phyloP scores from a whole-genome alignment of 2,329 filamentous ascomycete species.

The Cytospora schulzeri region DNA sequence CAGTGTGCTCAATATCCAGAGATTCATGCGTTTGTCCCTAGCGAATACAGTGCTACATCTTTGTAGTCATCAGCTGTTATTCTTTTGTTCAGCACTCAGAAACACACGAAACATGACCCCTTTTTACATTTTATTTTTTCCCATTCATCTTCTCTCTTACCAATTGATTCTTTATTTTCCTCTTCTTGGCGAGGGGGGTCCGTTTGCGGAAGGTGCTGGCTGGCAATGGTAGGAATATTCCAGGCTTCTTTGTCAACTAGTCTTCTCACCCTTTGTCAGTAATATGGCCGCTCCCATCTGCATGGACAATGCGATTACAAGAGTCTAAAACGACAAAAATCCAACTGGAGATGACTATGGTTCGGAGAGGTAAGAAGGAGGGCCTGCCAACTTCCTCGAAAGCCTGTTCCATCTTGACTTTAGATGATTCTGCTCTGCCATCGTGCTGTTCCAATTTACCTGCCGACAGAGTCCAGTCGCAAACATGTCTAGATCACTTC shows the following conservation, averaged over 20 bases:
- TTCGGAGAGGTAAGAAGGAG: not conserved
- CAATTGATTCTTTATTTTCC: not conserved
- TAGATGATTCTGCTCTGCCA: no score
- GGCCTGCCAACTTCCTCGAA: not conserved
- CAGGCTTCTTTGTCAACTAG: conserved; percentile 7
- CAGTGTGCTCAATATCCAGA: no score
- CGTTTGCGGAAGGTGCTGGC: not conserved
- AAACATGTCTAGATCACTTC: conserved; percentile 1
- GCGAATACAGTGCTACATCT: no score
- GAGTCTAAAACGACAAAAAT: not conserved
- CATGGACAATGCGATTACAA: not conserved
- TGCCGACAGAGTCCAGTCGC: not conserved
- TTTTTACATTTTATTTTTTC: no score
- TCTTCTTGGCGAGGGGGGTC: not conserved
- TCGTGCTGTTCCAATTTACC: not conserved
- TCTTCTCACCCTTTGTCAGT: conserved; percentile 9
- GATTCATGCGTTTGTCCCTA: no score
- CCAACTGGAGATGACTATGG: not conserved
- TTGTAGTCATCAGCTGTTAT: no score
- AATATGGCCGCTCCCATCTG: not conserved
- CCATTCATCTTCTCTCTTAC: not conserved
- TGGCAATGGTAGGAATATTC: not conserved
- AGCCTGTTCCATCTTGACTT: not conserved
- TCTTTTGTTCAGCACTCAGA: no score
- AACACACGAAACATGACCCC: no score